Evolutionary conservation across 2,329 filamentous ascomycete species (phyloP), one percentile per base, ranked within the genome.

Genomic region (Calonectria hongkongensis): DNA sequence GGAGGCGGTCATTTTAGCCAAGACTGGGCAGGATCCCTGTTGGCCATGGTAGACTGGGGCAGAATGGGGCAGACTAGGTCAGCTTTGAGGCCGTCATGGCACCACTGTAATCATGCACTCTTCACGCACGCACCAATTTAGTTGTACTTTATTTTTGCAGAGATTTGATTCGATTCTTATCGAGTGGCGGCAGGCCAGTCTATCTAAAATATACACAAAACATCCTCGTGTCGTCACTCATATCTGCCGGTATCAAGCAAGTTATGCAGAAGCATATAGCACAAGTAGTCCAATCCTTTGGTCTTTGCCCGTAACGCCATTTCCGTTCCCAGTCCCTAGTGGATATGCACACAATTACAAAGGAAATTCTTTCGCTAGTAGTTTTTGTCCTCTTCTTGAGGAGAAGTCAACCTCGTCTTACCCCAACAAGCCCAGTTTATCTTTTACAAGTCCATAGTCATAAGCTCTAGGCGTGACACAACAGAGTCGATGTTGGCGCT

Each of bases 401-500:
- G 64, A 72, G 70, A 70, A 66, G n/a, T 63, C 39, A 43, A 43
- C 60, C 60, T 54, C 62, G 48, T 43, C 66, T 58, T 39, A 64
- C 47, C 56, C 54, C 48, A 4, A 9, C 25, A 39, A 18, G 16
- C 30, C 36, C 33, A 43, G 15, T 25, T 27, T 41, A 18, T 50
- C 30, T 30, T 41, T 77, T 80, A 85, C 67, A 84, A 65, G 63
- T 81, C 83, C 75, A 78, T 76, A 6, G 84, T 85, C 73, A 85
- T 74, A 28, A 84, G 78, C 70, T 85, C 84, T 76, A 85, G 76
- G 72, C 84, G 81, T 69, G 84, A 83, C 45, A 83, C 74, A 18
- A 85, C 78, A 27, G 82, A 77, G 54, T 84, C 83, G 33, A 83
- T 79, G 72, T 75, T 79, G 33, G 82, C 85, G 28, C 86, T 85